A percentile compares a stretch with the other conserved stretches of the same genome.
Evolutionary conservation across 164 flowering plant species (phyloP).

Genomic region (Warburgia ugandensis): DNA sequence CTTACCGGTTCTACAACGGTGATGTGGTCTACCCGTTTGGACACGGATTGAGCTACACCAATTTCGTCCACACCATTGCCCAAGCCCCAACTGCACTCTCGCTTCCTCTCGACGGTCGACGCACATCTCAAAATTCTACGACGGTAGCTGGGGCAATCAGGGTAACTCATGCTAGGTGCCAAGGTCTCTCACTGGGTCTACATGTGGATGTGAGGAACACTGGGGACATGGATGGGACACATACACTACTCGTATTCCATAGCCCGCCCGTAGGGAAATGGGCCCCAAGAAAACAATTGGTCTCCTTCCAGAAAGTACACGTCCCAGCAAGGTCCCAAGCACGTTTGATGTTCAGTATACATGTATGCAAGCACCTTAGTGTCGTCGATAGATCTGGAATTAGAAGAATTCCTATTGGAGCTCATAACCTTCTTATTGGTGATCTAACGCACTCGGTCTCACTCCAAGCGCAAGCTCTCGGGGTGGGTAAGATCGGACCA

Average conservation of each 20-base stretch:
- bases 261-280: slow-evolving; percentile 49
- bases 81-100: slow-evolving; percentile 34
- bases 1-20: slow-evolving; percentile 86
- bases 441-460: slow-evolving; percentile 45
- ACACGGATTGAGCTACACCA: slow-evolving; percentile 73
- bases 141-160: slow-evolving; percentile 27
- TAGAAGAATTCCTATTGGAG: slow-evolving; percentile 77
- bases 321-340: slow-evolving; percentile 34
- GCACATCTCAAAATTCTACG: slow-evolving; percentile 28
- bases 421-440: slow-evolving; percentile 53
- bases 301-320: slow-evolving; percentile 58
- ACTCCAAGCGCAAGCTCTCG: slow-evolving; percentile 19
- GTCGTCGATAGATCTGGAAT: slow-evolving; percentile 58
- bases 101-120: slow-evolving; percentile 49
- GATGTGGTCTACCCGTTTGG: slow-evolving; percentile 86
- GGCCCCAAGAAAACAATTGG: slow-evolving; percentile 64
- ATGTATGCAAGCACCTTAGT: slow-evolving; percentile 69
- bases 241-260: slow-evolving; percentile 55
- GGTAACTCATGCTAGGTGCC: slow-evolving; percentile 64
- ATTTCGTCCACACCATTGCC: slow-evolving; percentile 41
- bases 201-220: slow-evolving; percentile 50
- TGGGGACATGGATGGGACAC: slow-evolving; percentile 59
- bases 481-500: too few species aligned
- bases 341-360: slow-evolving; percentile 37
- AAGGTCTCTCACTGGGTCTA: slow-evolving; percentile 27